Evolutionary conservation across 2,329 filamentous ascomycete genomes (phyloP).

Genomic region (Phyllosticta citriasiana): DNA sequence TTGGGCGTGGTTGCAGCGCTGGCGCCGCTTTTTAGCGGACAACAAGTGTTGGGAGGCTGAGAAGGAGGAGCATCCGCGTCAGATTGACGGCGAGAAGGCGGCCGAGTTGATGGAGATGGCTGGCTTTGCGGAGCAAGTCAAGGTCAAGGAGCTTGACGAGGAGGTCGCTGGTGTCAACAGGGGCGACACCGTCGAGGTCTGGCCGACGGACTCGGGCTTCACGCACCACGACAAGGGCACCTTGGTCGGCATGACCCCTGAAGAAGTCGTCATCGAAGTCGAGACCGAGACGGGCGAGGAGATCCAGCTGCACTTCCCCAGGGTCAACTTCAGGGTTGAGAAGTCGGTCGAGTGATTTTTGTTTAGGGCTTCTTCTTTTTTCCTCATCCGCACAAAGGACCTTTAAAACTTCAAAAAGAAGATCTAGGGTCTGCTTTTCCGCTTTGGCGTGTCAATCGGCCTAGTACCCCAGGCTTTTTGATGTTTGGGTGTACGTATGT

Average conservation of each 20-base stretch:
- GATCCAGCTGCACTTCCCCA: conserved; percentile 18
- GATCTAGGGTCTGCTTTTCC: background rate
- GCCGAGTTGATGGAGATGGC: conserved; percentile 32
- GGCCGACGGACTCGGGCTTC: conserved; percentile 22
- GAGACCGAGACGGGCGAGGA: conserved; percentile 9
- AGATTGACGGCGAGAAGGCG: conserved; percentile 44
- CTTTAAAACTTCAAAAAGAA: background rate
- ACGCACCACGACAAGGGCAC: conserved; percentile 19
- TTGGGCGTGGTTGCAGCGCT: background rate
- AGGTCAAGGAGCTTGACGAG: conserved; percentile 30
- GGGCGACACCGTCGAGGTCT: conserved; percentile 43
- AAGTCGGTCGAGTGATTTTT: background rate
- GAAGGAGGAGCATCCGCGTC: conserved; percentile 25
- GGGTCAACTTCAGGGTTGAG: conserved; percentile 17
- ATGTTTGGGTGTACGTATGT: background rate
- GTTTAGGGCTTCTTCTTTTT: background rate
- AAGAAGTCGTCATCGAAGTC: conserved; percentile 18
- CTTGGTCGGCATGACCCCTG: conserved; percentile 19
- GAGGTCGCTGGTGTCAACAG: conserved; percentile 45
- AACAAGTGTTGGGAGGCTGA: background rate
- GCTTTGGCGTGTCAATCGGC: background rate
- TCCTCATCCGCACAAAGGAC: background rate
- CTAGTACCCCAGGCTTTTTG: background rate
- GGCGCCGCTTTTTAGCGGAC: background rate
- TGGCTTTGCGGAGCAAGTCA: conserved; percentile 18